A percentile compares a stretch with the other conserved stretches of the same genome.
Evolutionary conservation across 495 filamentous ascomycete species (phyloP).

Genomic region (Evansstolkia leycettana): DNA sequence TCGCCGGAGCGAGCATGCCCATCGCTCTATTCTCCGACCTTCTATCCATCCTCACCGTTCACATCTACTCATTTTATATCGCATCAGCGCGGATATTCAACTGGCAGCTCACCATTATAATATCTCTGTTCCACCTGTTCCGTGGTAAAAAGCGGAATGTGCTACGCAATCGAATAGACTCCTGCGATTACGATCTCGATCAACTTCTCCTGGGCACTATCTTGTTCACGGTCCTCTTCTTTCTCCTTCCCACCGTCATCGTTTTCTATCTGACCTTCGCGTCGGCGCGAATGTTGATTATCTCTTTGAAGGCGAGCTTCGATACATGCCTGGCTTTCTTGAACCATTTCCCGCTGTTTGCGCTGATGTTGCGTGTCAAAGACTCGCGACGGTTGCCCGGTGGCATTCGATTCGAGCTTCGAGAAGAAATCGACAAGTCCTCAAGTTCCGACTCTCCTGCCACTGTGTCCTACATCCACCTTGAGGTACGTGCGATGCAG

Average conservation of each 20-base stretch:
- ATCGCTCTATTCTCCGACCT: conserved; percentile 94
- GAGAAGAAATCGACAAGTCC: conserved; percentile 34
- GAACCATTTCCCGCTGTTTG: conserved; percentile 97
- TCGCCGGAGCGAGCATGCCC: conserved; percentile 92
- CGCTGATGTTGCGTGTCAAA: conserved; percentile 91
- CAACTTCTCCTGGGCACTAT: conserved; percentile 95
- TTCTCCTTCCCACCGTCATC: conserved; percentile 84
- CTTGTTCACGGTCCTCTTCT: conserved; percentile 90
- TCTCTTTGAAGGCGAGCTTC: conserved; percentile 75
- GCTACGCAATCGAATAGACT: conserved; percentile 91
- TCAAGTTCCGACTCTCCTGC: conserved; percentile 12
- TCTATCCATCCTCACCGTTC: conserved; percentile 79
- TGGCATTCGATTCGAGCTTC: conserved; percentile 85
- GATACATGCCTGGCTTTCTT: conserved; percentile 87
- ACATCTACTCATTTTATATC: conserved; percentile 97
- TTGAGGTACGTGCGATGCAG: conserved; percentile 68
- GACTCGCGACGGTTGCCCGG: conserved; percentile 84
- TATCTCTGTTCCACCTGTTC: conserved; percentile 95
- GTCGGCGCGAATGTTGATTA: conserved; percentile 85
- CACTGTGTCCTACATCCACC: conserved; percentile 61
- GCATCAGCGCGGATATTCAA: conserved; percentile 94
- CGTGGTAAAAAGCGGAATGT: conserved; percentile 97
- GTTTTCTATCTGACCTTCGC: conserved; percentile 98
- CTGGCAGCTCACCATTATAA: conserved; percentile 94
- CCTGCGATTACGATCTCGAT: conserved; percentile 97